These are phyloP conservation scores for Curvularia lunata DNA, from an alignment of 2,329 filamentous ascomycete species.

Conservation along the genomic window DNA sequence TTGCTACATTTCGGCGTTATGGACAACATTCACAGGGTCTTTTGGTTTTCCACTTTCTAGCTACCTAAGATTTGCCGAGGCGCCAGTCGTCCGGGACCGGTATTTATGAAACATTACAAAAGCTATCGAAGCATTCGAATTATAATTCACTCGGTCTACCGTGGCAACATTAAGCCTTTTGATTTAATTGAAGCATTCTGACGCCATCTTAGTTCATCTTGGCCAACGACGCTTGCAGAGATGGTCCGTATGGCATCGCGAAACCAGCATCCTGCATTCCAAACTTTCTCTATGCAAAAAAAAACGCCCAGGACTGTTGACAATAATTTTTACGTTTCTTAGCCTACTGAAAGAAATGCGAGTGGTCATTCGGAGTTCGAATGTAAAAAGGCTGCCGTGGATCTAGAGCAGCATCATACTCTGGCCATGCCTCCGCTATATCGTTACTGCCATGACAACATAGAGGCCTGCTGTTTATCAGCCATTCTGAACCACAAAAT, in stretches of 20 bases:
- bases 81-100: neutral
- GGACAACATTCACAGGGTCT: neutral
- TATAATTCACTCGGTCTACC: neutral
- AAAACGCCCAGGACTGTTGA: neutral
- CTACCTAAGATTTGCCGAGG: neutral
- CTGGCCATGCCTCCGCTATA: conserved; percentile 11
- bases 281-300: too few relatives aligned
- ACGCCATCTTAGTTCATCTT: neutral
- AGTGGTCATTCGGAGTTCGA: neutral
- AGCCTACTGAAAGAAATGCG: neutral
- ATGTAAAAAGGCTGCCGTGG: conserved; percentile 8
- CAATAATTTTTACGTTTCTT: too few relatives aligned
- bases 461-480: conserved; percentile 6
- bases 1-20: neutral
- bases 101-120: too few relatives aligned
- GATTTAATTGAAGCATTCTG: neutral
- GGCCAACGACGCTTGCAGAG: neutral
- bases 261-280: too few relatives aligned
- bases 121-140: neutral
- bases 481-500: neutral
- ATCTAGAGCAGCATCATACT: conserved; percentile 13
- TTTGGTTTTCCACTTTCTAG: too few relatives aligned
- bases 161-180: neutral
- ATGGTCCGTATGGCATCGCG: neutral
- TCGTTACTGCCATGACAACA: conserved; percentile 6